These are phyloP conservation scores for Nicotiana noctiflora DNA, from an alignment of 257 asterid genomes.

Conservation along the genomic window DNA sequence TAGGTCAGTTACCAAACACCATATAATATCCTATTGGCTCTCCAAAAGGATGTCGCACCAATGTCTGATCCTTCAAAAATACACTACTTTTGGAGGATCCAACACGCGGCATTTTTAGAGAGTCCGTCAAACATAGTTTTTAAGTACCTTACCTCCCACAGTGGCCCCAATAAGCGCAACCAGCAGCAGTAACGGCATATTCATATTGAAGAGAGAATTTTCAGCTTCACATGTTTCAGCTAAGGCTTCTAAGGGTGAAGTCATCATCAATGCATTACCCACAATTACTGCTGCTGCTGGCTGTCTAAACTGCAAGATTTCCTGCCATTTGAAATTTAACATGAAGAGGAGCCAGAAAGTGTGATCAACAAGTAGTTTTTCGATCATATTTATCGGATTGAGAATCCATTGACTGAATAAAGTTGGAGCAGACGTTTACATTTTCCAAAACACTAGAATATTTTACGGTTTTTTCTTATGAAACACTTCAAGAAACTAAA, in stretches of 20 bases:
- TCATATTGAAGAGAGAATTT: slow-evolving; percentile 28
- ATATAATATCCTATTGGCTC: too few relatives aligned
- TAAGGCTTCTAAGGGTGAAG: slow-evolving; percentile 61
- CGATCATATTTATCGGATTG: neutral
- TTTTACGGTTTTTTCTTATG: neutral
- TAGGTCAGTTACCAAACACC: too few relatives aligned
- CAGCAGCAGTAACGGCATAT: slow-evolving; percentile 81
- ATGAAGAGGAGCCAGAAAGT: neutral
- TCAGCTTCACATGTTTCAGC: slow-evolving; percentile 87
- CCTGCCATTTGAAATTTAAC: slow-evolving; percentile 34
- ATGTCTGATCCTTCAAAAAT: too few relatives aligned
- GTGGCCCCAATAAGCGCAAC: slow-evolving; percentile 92
- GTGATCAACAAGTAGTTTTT: neutral
- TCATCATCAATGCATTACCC: slow-evolving; percentile 49
- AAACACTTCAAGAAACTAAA: neutral
- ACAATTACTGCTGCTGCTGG: slow-evolving; percentile 34
- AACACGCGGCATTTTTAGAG: too few relatives aligned
- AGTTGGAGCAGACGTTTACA: neutral
- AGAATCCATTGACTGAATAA: neutral
- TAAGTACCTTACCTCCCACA: slow-evolving; percentile 65
- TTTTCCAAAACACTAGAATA: neutral
- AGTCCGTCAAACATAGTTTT: too few relatives aligned
- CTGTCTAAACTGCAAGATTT: slow-evolving; percentile 21
- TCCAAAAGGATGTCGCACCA: too few relatives aligned
- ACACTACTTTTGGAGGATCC: too few relatives aligned